Evolutionary conservation across 2,329 filamentous ascomycete species (phyloP).

Genomic region (Nigrospora osmanthi): DNA sequence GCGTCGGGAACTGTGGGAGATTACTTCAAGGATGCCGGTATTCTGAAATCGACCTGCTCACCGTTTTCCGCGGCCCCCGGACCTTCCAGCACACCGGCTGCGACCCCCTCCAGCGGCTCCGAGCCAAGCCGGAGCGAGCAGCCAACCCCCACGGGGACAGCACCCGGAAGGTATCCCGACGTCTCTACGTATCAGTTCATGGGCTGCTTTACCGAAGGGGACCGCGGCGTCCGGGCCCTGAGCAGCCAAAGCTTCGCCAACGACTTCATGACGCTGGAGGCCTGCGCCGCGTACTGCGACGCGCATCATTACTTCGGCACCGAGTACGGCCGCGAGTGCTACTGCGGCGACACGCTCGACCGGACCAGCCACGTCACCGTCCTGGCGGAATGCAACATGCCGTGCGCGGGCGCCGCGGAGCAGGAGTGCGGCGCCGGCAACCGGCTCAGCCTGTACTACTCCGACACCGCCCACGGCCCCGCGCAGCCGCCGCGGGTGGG

Average conservation of each 20-base stretch:
- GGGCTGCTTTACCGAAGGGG: slow-evolving; percentile 42
- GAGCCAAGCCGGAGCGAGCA: no score
- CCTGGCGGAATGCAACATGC: slow-evolving; percentile 16
- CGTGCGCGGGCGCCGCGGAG: slow-evolving; percentile 17
- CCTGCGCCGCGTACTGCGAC: slow-evolving; percentile 36
- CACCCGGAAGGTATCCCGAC: background rate
- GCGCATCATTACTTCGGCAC: slow-evolving; percentile 40
- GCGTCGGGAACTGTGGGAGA: slow-evolving; percentile 28
- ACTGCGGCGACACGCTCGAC: slow-evolving; percentile 12
- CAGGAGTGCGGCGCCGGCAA: slow-evolving; percentile 17
- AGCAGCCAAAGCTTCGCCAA: slow-evolving; percentile 29
- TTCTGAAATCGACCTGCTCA: slow-evolving; percentile 35
- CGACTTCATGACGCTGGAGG: slow-evolving; percentile 41
- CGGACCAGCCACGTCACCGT: slow-evolving; percentile 6
- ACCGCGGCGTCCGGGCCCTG: slow-evolving; percentile 32
- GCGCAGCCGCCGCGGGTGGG: slow-evolving; percentile 2
- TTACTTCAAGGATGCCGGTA: slow-evolving; percentile 38
- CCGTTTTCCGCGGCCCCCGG: slow-evolving; percentile 8
- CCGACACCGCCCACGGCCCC: slow-evolving; percentile 4
- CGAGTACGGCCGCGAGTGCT: slow-evolving; percentile 44
- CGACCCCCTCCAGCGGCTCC: background rate
- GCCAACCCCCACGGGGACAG: no score
- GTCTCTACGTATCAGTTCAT: slow-evolving; percentile 36
- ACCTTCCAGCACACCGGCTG: slow-evolving; percentile 5
- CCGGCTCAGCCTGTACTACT: slow-evolving; percentile 15